phyloP scores from a whole-genome alignment of 176 grass and related monocot species.

The Paspalum vaginatum region DNA sequence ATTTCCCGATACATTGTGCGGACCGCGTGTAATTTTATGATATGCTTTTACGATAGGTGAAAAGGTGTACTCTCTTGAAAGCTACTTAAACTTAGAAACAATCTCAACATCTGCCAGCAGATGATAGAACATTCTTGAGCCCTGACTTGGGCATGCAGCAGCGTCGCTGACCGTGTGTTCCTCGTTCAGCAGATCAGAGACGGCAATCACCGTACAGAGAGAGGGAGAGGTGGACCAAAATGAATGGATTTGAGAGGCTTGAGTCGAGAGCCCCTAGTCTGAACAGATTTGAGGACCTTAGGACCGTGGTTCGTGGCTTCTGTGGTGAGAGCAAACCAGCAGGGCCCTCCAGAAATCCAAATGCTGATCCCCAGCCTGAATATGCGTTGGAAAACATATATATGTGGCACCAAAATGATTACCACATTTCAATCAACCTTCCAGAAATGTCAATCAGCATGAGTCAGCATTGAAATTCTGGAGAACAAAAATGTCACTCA shows the following conservation, averaged over 20 bases:
- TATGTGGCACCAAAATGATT: background rate
- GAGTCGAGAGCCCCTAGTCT: background rate
- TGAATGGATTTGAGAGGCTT: background rate
- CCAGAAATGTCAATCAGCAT: background rate
- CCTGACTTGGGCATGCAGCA: background rate
- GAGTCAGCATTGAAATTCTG: slow-evolving; percentile 19
- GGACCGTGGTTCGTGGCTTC: background rate
- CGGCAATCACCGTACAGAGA: background rate
- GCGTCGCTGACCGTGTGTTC: background rate
- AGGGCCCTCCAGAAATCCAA: slow-evolving; percentile 32
- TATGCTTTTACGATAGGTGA: background rate
- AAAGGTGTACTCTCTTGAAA: background rate
- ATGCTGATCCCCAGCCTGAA: background rate
- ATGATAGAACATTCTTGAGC: slow-evolving; percentile 3
- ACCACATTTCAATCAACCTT: slow-evolving; percentile 6
- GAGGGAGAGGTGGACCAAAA: background rate
- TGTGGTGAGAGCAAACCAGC: slow-evolving; percentile 3
- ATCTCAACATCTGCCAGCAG: background rate
- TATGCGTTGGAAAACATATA: background rate
- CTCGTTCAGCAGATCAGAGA: background rate
- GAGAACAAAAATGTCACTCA: slow-evolving; percentile 11
- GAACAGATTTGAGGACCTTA: slow-evolving; percentile 2
- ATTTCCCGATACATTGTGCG: background rate
- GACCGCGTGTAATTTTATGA: background rate
- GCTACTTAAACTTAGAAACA: background rate